phyloP scores from a whole-genome alignment of 139 green algal species.

The Chloropicon primus region DNA sequence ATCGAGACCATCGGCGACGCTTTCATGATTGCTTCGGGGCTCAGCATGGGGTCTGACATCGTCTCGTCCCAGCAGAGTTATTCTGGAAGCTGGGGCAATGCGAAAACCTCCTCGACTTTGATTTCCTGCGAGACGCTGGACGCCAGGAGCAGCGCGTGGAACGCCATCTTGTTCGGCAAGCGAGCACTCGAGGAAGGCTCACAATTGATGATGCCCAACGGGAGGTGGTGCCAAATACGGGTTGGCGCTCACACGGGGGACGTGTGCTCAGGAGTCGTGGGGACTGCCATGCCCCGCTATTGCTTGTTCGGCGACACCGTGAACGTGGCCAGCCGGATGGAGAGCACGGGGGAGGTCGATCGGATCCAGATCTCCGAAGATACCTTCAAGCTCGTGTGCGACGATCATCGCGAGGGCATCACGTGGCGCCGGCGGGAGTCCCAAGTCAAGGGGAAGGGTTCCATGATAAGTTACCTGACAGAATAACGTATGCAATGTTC shows the following conservation, averaged over 20 bases:
- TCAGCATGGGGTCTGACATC: no score
- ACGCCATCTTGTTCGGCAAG: no score
- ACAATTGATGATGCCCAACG: neutral
- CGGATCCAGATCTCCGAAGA: neutral
- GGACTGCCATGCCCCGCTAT: neutral
- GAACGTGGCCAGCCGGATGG: neutral
- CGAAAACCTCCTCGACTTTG: no score
- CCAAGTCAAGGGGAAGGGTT: neutral
- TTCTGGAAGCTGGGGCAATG: no score
- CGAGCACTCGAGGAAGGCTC: no score
- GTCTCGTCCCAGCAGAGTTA: no score
- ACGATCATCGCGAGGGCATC: neutral
- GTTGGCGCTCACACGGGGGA: neutral
- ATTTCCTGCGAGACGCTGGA: no score
- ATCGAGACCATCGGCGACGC: neutral
- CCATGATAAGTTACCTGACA: neutral
- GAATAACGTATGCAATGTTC: no score
- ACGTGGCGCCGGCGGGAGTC: neutral
- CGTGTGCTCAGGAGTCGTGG: neutral
- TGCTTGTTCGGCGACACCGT: neutral
- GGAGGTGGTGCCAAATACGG: neutral
- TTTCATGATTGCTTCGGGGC: neutral
- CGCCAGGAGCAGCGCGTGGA: no score
- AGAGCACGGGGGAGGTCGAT: neutral
- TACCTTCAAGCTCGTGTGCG: neutral